Evolutionary conservation across 2,329 filamentous ascomycete species (phyloP).

Genomic region (Botrytis squamosa): DNA sequence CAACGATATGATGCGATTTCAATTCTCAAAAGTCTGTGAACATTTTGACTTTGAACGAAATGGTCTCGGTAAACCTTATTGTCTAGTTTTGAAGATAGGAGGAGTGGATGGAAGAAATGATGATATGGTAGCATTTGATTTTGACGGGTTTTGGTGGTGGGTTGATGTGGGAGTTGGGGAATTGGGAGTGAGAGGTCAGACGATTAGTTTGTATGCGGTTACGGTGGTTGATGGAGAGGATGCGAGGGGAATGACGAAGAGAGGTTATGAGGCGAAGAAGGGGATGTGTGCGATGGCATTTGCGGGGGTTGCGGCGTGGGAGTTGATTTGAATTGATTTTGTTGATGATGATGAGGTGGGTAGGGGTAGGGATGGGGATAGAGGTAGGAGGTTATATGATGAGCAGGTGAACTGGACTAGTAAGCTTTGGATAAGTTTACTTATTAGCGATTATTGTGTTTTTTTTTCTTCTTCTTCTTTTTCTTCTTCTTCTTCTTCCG

Average conservation of each 20-base stretch:
- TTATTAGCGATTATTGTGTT: not conserved
- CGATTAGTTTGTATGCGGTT: slow-evolving; percentile 63
- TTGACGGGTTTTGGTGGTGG: slow-evolving; percentile 81
- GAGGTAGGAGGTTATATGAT: no score
- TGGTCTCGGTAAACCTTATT: slow-evolving; percentile 62
- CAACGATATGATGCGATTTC: slow-evolving; percentile 68
- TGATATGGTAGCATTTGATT: slow-evolving; percentile 69
- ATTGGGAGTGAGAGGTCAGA: slow-evolving; percentile 68
- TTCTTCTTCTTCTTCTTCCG: not conserved
- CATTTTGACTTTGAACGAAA: slow-evolving; percentile 77
- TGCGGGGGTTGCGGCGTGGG: slow-evolving; percentile 37
- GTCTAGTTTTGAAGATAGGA: slow-evolving; percentile 68
- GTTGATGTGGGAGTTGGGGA: slow-evolving; percentile 66
- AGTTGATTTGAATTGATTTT: slow-evolving; percentile 33
- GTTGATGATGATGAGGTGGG: not conserved
- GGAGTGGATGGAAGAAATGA: slow-evolving; percentile 66
- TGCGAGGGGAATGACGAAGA: slow-evolving; percentile 35
- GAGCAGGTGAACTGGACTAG: not conserved
- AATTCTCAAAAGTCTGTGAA: slow-evolving; percentile 74
- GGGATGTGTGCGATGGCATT: slow-evolving; percentile 36
- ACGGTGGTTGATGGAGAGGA: slow-evolving; percentile 45
- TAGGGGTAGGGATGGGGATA: no score
- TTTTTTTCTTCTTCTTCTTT: not conserved
- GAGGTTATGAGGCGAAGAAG: slow-evolving; percentile 36
- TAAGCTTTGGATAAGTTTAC: not conserved